These are phyloP conservation scores for Botryotinia globosa DNA, from an alignment of 2,329 filamentous ascomycete genomes.

Conservation along the genomic window DNA sequence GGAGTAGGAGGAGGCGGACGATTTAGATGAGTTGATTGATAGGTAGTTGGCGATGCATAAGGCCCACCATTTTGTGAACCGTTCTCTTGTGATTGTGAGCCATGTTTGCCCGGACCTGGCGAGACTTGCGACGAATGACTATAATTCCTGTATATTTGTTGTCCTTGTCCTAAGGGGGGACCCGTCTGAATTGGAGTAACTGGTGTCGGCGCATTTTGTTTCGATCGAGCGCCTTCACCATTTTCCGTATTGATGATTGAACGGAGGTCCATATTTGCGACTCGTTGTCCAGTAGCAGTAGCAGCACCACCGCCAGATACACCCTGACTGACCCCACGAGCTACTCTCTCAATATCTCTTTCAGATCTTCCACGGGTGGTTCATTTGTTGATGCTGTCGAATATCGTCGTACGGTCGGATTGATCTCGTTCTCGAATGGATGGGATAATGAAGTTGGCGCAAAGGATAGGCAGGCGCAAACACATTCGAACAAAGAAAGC, in stretches of 20 bases:
- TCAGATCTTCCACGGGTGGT: constrained; percentile 14
- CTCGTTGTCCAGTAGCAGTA: constrained; percentile 24
- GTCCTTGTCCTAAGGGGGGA: constrained; percentile 25
- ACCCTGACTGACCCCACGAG: constrained; percentile 29
- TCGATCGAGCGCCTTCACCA: constrained; percentile 32
- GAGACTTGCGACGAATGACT: constrained; percentile 34
- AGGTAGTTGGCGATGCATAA: constrained; percentile 38
- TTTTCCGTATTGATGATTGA: constrained; percentile 49
- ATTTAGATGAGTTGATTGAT: constrained; percentile 35
- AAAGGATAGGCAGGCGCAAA: constrained; percentile 31
- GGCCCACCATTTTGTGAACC: constrained; percentile 30
- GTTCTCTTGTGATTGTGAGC: constrained; percentile 36
- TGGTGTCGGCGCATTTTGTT: constrained; percentile 35
- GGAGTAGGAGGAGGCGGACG: constrained; percentile 42
- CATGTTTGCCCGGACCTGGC: constrained; percentile 35
- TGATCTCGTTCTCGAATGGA: constrained; percentile 20
- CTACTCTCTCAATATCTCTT: constrained; percentile 25
- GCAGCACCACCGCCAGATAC: constrained; percentile 25
- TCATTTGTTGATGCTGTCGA: constrained; percentile 31
- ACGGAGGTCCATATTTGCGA: constrained; percentile 49
- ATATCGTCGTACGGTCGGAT: constrained; percentile 6
- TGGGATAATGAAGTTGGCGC: constrained; percentile 29
- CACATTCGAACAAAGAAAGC: constrained; percentile 27
- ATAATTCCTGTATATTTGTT: constrained; percentile 37
- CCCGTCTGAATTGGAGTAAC: constrained; percentile 36